A percentile compares a stretch with the other conserved stretches of the same genome.
Evolutionary conservation across 768 basidiomycete species (phyloP).

Genomic region (Phlebiopsis gigantea): DNA sequence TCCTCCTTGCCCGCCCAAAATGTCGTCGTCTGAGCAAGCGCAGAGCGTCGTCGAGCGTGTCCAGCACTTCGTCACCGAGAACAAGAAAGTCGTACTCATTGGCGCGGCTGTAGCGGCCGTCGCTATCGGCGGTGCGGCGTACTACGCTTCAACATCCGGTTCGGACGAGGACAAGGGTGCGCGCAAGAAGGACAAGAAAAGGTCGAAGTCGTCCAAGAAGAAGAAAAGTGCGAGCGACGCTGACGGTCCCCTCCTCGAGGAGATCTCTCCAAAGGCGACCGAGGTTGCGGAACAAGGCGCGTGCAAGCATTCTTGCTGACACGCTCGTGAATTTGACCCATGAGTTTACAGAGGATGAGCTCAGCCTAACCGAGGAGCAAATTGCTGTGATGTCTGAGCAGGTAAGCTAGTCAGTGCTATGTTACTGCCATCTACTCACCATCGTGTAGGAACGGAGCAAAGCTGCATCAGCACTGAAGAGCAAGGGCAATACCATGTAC

Average conservation of each 20-base stretch:
- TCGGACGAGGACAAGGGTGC: conserved; percentile 36
- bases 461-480: conserved; percentile 60
- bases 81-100: conserved; percentile 71
- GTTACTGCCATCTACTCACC: not conserved
- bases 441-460: conserved; percentile 64
- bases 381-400: conserved; percentile 53
- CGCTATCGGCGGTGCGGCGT: conserved; percentile 71
- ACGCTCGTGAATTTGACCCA: not conserved
- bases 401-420: conserved; percentile 41
- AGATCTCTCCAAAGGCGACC: conserved; percentile 46
- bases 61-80: conserved; percentile 65
- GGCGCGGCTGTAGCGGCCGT: conserved; percentile 67
- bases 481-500: conserved; percentile 69
- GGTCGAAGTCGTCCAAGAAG: conserved; percentile 46
- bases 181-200: conserved; percentile 46
- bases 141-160: conserved; percentile 62
- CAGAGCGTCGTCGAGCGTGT: conserved; percentile 52
- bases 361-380: conserved; percentile 44
- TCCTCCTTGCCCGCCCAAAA: conserved; percentile 21
- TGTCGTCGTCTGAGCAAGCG: conserved; percentile 22
- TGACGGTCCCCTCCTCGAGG: conserved; percentile 80
- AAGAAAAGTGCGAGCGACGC: conserved; percentile 50
- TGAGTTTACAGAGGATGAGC: conserved; percentile 31
- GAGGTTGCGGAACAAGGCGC: conserved; percentile 26
- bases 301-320: conserved; percentile 3